Conservation (phyloP, 23 red algal species). For the Gracilaria vermiculophylla region DNA sequence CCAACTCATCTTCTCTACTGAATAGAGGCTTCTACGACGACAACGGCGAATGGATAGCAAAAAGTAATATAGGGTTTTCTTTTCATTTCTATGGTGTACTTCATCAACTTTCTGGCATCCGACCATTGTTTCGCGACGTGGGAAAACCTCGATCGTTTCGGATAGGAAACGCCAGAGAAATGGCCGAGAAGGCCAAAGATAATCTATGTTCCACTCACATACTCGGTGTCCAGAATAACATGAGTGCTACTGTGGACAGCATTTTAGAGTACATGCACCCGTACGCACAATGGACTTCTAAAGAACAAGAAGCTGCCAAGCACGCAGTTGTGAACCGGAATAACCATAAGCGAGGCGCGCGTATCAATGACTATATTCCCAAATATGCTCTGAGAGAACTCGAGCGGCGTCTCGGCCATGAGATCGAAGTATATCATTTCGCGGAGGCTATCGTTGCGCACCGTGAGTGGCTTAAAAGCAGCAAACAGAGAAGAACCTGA, state of each 20-base stretch:
- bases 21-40: constrained; percentile 20
- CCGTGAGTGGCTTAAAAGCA: background rate
- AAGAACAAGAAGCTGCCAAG: background rate
- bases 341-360: background rate
- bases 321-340: constrained; percentile 22
- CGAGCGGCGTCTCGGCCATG: constrained; percentile 5
- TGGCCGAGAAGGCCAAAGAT: constrained; percentile 41
- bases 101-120: constrained; percentile 32
- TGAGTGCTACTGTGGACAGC: background rate
- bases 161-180: constrained; percentile 27
- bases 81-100: constrained; percentile 47
- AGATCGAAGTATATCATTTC: constrained; percentile 36
- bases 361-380: background rate
- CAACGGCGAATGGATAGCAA: constrained; percentile 3
- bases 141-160: constrained; percentile 19
- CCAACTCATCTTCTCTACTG: constrained; percentile 28
- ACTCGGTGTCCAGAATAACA: constrained; percentile 21
- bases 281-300: background rate
- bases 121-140: constrained; percentile 7
- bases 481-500: background rate
- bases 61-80: constrained; percentile 12
- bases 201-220: constrained; percentile 30
- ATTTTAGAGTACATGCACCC: constrained; percentile 32
- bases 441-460: constrained; percentile 13
- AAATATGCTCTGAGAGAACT: background rate